A percentile compares a stretch with the other conserved stretches of the same genome.
Conservation (phyloP, 2,329 filamentous ascomycete species). For the Fusarium sp. region DNA sequence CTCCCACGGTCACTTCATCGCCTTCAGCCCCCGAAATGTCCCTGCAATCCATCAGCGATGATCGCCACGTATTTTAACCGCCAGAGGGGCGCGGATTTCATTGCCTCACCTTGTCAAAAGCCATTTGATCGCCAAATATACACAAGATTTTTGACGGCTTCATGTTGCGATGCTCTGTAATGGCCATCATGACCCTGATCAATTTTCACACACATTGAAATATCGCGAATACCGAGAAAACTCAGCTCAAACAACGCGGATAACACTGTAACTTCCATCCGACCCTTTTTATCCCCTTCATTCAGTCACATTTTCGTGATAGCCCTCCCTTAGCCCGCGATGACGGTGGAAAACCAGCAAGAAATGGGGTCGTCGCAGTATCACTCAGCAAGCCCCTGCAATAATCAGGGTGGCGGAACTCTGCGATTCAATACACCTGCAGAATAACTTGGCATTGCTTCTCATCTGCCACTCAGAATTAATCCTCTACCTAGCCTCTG, state of each 20-base stretch:
- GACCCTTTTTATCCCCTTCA: background rate
- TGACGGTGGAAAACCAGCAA: constrained; percentile 27
- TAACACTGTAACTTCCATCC: background rate
- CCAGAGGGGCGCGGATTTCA: background rate
- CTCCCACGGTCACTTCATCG: constrained; percentile 8
- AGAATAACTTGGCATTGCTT: constrained; percentile 22
- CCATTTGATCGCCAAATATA: constrained; percentile 9
- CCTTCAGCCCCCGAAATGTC: constrained; percentile 16
- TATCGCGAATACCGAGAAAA: background rate
- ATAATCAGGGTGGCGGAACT: constrained; percentile 31
- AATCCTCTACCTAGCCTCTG: background rate
- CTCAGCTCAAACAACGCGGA: background rate
- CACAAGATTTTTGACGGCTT: constrained; percentile 15
- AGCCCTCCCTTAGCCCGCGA: constrained; percentile 19
- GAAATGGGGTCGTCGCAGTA: constrained; percentile 15
- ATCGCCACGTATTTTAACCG: background rate
- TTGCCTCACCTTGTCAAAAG: background rate
- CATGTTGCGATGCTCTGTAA: constrained; percentile 15
- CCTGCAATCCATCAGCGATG: background rate
- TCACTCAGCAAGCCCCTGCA: constrained; percentile 24
- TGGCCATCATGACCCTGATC: constrained; percentile 6
- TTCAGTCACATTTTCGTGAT: background rate
- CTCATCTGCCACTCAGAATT: background rate
- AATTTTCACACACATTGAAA: background rate
- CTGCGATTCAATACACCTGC: constrained; percentile 13